Evolutionary conservation across 2,329 filamentous ascomycete genomes (phyloP), one percentile per base, ranked within the genome.

Genomic region (Eurotiales sp.): DNA sequence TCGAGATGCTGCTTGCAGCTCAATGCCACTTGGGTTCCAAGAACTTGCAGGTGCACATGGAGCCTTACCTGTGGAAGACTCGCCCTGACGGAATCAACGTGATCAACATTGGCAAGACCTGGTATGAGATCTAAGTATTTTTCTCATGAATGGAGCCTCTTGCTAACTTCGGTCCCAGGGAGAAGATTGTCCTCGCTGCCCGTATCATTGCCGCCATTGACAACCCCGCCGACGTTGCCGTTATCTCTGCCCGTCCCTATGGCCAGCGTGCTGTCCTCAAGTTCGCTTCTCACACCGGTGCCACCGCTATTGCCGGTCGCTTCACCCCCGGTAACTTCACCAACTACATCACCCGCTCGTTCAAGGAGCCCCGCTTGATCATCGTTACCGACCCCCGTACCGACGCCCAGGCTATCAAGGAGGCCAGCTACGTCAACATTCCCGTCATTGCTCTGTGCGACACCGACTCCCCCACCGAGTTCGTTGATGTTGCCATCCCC

Each of bases 281-380:
- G 87, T 99, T 99, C 82, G 93, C 93, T 70, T 82, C 90, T 61
- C 93, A 99, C 87, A 99, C 93, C 64, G 93, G 93, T 75, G 91
- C 95, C 71, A 88, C 90, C 71, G 88, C 93, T 77, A 99, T 99
- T 72, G 95, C 93, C 71, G 93, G 93, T 81, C 93, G 93, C 76
- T 99, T 99, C 88, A 99, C 93, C 73, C 93, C 93, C 75, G 93
- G 93, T 88, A 96, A 92, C 79, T 99, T 99, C 87, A 99, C 93
- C 84, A 99, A 99, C 86, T 99, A 99, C 88, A 99, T 99, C 87
- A 99, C 95, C 78, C 92, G 93, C 72, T 97, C 93, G 62, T 99
- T 99, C 90, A 96, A 96, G 87, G 93, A 99, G 84, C 93, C 93
- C 73, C 95, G 95, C 77, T 84, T 99, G 73, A 97, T 99, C 79